phyloP scores from a whole-genome alignment of 2,329 filamentous ascomycete species.

The Fusarium miscanthi region DNA sequence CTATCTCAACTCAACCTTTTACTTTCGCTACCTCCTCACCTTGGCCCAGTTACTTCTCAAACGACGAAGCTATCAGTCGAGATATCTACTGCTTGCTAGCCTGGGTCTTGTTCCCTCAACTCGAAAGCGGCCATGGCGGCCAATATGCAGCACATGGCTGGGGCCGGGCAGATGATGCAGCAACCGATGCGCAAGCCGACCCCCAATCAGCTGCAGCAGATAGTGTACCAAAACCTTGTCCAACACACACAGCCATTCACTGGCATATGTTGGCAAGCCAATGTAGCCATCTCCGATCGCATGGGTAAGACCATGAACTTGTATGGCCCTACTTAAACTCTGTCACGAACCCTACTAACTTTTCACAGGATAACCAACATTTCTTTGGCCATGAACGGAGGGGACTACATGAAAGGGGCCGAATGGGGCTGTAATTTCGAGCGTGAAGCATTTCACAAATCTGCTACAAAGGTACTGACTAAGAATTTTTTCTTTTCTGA shows the following conservation, averaged over 20 bases:
- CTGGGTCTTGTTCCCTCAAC: constrained; percentile 37
- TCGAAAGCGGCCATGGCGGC: constrained; percentile 66
- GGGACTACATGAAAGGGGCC: constrained; percentile 56
- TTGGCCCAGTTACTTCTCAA: not conserved
- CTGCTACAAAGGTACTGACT: constrained; percentile 59
- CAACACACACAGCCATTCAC: constrained; percentile 49
- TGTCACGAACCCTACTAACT: constrained; percentile 27
- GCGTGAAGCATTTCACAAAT: constrained; percentile 58
- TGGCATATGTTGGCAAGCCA: constrained; percentile 54
- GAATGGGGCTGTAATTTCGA: constrained; percentile 60
- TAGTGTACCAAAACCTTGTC: constrained; percentile 55
- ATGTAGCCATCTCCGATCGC: constrained; percentile 53
- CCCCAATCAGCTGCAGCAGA: constrained; percentile 50
- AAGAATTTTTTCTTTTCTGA: not conserved
- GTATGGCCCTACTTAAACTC: constrained; percentile 46
- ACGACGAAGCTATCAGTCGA: constrained; percentile 11
- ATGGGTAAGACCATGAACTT: constrained; percentile 57
- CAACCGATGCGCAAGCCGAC: constrained; percentile 53
- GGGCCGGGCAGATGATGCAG: constrained; percentile 59
- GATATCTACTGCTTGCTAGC: constrained; percentile 12
- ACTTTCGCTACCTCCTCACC: not conserved
- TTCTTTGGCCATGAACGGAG: constrained; percentile 56
- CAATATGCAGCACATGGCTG: constrained; percentile 68
- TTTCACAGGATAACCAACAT: constrained; percentile 62
- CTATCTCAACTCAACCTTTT: not conserved